Percentiles rank a stretch among this genome's conserved stretches.
Conservation (phyloP, 1,139 yeast genomes). For the Pichiaceae sp. region DNA sequence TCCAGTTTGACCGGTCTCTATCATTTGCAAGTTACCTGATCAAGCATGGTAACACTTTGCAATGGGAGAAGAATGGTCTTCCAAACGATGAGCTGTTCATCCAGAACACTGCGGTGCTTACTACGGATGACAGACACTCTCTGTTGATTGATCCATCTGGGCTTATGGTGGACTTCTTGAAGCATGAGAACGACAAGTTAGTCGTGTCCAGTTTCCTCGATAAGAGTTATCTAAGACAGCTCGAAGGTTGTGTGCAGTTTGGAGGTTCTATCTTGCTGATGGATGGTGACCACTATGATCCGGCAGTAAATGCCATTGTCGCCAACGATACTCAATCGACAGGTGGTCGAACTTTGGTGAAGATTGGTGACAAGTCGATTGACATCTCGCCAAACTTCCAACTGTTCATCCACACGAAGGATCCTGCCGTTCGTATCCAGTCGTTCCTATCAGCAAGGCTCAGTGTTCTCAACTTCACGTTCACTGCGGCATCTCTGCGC, state of each 20-base stretch:
- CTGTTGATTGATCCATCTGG: constrained; percentile 71
- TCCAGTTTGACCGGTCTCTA: constrained; percentile 32
- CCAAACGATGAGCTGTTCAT: constrained; percentile 49
- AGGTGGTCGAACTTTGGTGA: constrained; percentile 65
- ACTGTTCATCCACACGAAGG: constrained; percentile 54
- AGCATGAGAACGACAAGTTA: constrained; percentile 30
- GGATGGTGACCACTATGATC: constrained; percentile 78
- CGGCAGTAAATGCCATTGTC: constrained; percentile 56
- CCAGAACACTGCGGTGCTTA: constrained; percentile 56
- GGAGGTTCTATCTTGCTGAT: constrained; percentile 69
- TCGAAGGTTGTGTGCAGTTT: constrained; percentile 77
- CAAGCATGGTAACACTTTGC: constrained; percentile 31
- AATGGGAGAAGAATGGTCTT: constrained; percentile 49
- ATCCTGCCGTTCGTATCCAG: constrained; percentile 39
- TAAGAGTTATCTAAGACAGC: constrained; percentile 55
- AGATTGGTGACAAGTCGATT: constrained; percentile 53
- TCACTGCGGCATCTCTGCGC: constrained; percentile 61
- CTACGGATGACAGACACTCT: constrained; percentile 34
- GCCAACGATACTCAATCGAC: constrained; percentile 50
- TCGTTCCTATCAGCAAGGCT: constrained; percentile 57
- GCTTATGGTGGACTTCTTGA: constrained; percentile 34
- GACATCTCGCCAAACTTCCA: constrained; percentile 63
- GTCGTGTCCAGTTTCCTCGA: constrained; percentile 65
- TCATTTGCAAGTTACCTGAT: constrained; percentile 29
- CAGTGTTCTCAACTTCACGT: constrained; percentile 58